These are phyloP conservation scores for Pneumocystis canis DNA, from an alignment of 1,139 yeast species.

Conservation along the genomic window DNA sequence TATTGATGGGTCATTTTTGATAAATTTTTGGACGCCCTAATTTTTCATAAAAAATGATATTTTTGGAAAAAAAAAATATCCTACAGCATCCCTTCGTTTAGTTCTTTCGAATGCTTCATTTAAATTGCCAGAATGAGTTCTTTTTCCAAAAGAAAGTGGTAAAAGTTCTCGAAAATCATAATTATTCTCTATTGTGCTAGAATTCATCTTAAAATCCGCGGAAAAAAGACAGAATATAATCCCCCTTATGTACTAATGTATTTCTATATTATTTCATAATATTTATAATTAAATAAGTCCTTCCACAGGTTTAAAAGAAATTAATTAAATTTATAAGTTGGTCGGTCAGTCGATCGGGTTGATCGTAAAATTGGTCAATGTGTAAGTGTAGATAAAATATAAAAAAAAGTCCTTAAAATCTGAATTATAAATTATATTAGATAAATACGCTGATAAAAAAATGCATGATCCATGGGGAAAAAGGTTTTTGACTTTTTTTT, in stretches of 20 bases:
- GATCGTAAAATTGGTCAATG: too few species aligned
- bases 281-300: neutral
- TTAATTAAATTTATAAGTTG: neutral
- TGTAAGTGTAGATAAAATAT: too few species aligned
- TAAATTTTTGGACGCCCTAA: neutral
- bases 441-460: too few species aligned
- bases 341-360: neutral
- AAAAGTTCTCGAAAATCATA: neutral
- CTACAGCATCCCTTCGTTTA: neutral
- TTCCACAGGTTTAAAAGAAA: neutral
- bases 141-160: slow-evolving; percentile 13
- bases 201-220: neutral
- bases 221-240: neutral
- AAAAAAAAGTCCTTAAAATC: neutral
- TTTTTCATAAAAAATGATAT: neutral
- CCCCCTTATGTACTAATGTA: too few species aligned
- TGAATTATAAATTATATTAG: too few species aligned
- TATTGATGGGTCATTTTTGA: neutral
- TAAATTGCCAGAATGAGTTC: slow-evolving; percentile 4
- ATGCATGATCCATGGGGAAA: neutral
- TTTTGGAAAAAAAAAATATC: neutral
- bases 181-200: neutral
- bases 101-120: slow-evolving; percentile 6
- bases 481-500: neutral
- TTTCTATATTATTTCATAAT: neutral